phyloP scores from a whole-genome alignment of 176 grass and related monocot species.

The Cenchrus americanus region DNA sequence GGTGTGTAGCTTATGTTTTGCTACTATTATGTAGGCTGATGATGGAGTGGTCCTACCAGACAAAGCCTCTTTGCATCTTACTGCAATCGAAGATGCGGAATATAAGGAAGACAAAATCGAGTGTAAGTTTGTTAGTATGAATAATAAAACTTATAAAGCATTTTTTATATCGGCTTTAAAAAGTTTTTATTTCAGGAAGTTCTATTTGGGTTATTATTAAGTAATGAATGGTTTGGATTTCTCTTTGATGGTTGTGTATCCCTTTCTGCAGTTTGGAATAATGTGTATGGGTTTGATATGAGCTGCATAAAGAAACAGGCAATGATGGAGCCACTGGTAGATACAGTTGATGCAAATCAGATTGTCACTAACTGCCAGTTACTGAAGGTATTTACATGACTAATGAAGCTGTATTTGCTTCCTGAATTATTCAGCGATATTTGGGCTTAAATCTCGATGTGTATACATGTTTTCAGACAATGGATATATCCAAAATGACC shows the following conservation, averaged over 20 bases:
- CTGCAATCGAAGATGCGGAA: constrained; percentile 95
- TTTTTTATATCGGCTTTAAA: neutral
- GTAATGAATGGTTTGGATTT: constrained; percentile 11
- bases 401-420: constrained; percentile 3
- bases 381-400: constrained; percentile 57
- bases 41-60: constrained; percentile 84
- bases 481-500: constrained; percentile 96
- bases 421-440: neutral
- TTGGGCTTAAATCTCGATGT: constrained; percentile 22
- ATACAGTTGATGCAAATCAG: constrained; percentile 86
- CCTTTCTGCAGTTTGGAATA: constrained; percentile 74
- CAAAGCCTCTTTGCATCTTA: constrained; percentile 83
- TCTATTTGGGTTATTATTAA: neutral
- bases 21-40: constrained; percentile 56
- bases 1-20: constrained; percentile 24
- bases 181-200: neutral
- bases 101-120: constrained; percentile 97
- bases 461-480: constrained; percentile 61
- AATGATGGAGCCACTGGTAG: constrained; percentile 94
- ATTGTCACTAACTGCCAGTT: constrained; percentile 90
- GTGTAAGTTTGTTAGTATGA: constrained; percentile 55
- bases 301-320: constrained; percentile 98
- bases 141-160: neutral
- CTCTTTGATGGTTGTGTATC: constrained; percentile 11
- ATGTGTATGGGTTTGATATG: constrained; percentile 99